Evolutionary conservation across 2,329 filamentous ascomycete genomes (phyloP), one percentile per base, ranked within the genome.

Genomic region (Aspergillus transmontanensis): DNA sequence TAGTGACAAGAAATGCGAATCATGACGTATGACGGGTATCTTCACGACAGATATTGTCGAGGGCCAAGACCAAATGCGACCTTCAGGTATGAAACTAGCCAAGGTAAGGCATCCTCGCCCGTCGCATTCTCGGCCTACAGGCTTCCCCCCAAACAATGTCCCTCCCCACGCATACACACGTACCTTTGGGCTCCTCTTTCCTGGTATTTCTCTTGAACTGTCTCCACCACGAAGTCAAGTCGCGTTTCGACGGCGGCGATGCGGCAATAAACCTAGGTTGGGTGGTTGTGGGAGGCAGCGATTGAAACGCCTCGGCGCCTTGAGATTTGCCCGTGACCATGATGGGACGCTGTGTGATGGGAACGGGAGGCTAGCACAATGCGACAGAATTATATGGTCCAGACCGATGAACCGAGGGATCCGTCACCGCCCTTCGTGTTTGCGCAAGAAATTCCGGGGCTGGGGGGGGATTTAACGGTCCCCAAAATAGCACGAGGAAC

Each of bases 201-300:
- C 87, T 87, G 59, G 84, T 81, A 67, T 84, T 85, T 59, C 91
- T 86, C 81, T 95, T 95, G 82, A 99, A 98, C 72, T 90, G 89
- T 80, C 93, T 97, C 95, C 95, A 98, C 95, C 95, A 99, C 64
- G 92, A 96, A 71, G 93, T 91, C 71, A 98, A 84, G 77, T 97
- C 93, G 76, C 92, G 89, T 82, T 91, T 96, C 69, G 89, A 92
- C 34, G 92, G 92, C 60, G 91, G 92, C 48, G 92, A 93, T 72
- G 85, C 82, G 62, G 83, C 79, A 62, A 76, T 85, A 75, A 76
- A 84, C 73, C 79, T 80, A 78, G 75, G 78, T 62, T 80, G 69
- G 46, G 71, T 64, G 39, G 71, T 61, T 19, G 71, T 63, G 63
- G 72, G 64, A 61, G 72, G 71, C 62, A 73, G 71, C 48, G 72